Evolutionary conservation across 768 basidiomycete genomes (phyloP).

Genomic region (Rhizopogon salebrosus): DNA sequence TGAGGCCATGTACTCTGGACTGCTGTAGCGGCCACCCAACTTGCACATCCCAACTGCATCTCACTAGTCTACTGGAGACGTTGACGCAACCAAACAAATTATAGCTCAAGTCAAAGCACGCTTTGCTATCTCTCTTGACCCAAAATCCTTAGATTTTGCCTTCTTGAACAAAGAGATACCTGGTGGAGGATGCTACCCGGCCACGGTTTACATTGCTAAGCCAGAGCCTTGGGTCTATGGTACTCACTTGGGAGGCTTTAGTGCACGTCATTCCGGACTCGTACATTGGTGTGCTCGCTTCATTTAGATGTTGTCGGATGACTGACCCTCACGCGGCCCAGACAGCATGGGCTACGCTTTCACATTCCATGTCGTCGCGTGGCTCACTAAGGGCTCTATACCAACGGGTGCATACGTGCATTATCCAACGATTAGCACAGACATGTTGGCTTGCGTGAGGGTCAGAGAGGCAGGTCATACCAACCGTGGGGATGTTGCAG

Average conservation of each 20-base stretch:
- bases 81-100: constrained; percentile 75
- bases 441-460: constrained; percentile 85
- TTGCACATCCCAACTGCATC: constrained; percentile 58
- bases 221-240: constrained; percentile 85
- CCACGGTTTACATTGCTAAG: constrained; percentile 87
- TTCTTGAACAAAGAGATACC: constrained; percentile 61
- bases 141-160: constrained; percentile 70
- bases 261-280: constrained; percentile 77
- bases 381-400: constrained; percentile 47
- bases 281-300: constrained; percentile 65
- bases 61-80: constrained; percentile 87
- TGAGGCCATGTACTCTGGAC: constrained; percentile 93
- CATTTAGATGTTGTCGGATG: constrained; percentile 2
- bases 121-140: constrained; percentile 73
- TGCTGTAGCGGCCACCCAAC: constrained; percentile 74
- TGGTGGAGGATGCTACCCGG: constrained; percentile 83
- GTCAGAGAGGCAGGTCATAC: constrained; percentile 57
- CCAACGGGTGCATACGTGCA: constrained; percentile 91
- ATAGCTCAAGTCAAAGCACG: constrained; percentile 79
- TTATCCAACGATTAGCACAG: constrained; percentile 93
- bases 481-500: constrained; percentile 48
- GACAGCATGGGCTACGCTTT: constrained; percentile 99
- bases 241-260: constrained; percentile 81
- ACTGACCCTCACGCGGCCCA: constrained; percentile 25
- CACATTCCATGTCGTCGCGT: constrained; percentile 73